Evolutionary conservation across 116 monocot genomes (phyloP), one percentile per base, ranked within the genome.

Genomic region (Posidonia oceanica): DNA sequence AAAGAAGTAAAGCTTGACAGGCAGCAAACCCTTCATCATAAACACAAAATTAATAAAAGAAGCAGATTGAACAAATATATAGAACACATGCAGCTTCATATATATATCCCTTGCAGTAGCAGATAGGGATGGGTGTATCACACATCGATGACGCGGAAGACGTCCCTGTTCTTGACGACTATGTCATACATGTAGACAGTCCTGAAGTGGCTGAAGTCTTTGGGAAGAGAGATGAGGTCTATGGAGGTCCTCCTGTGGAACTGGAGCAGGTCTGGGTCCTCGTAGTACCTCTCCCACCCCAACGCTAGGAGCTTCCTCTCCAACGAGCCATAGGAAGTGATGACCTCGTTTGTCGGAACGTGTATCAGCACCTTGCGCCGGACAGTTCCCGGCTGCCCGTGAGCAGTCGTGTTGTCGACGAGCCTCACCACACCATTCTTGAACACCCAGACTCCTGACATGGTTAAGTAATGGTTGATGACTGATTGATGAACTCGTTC

Each of bases 381-480:
- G 6, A 69, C 71, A 0, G 83, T 73, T 20, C 81, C 81, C 5
- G 84, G 74, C 51, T 74, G 73, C 68, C 66, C 70, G 7, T 79
- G 79, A 15, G 11, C 36, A 0, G 39, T 41, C 4, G 88, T 81
- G 65, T 85, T 85, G 72, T 91, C 85, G 0, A 91, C 77, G 22
- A 94, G 83, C 63, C 84, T 29, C 41, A 94, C 81, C 73, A 94
- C 89, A 0, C 93, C 93, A 36, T 94, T 94, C 72, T 81, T 87
- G 79, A 94, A 94, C 75, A 85, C 85, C 93, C 93, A 94, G 2
- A 94, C 93, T 3, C 93, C 93, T 0, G 93, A 82, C 93, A 94
- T 93, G 62, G 16, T 42, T 8, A 42, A 42, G 4, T 8, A 5
- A 42, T 72, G 15, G 57, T 5, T 4, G 57, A 2, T 15, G 58